Evolutionary conservation across 768 basidiomycete genomes (phyloP), one percentile per base, ranked within the genome.

Genomic region (Suillus ampliporus): DNA sequence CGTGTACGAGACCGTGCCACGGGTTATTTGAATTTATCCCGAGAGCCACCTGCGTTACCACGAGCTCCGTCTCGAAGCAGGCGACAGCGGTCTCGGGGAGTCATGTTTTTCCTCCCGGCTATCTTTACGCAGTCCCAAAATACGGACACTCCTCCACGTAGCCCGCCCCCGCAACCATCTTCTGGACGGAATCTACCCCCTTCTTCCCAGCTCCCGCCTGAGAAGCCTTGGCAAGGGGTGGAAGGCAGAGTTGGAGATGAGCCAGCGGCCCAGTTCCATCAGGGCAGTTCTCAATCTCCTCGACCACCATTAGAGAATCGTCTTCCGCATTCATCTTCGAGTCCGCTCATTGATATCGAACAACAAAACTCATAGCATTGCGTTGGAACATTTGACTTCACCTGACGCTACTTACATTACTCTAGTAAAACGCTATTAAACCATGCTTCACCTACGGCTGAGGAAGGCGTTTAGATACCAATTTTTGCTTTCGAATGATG

Each of bases 31-130:
- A 75, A 83, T 10, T 76, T 78, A 38, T 72, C 73, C n/a, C 76
- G 77, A 35, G 70, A 74, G 21, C 58, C 69, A 50, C 75, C 77
- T 35, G 75, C 78, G 21, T 65, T 74, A 4, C 79, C 83, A 1
- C 80, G 84, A 34, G 82, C 84, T 2, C 82, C 85, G 46, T 69
- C 82, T 50, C 83, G 84, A 52, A 74, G 79, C 51, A 76, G 84
- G 61, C 75, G 74, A 26, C 79, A 84, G 61, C 78, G 80, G 61
- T 83, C 83, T 53, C 83, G 87, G 44, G 87, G 89, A 38, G 85
- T 91, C 44, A 76, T 93, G 54, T 93, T 91, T 77, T 92, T 93
- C 81, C 82, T 94, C 56, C 92, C 92, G 23, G 90, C 91, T 38
- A 88, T 92, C 68, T 90, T 93, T 72, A 82, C 89, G 4, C 80